Evolutionary conservation across 176 grass and related monocot species (phyloP).

Genomic region (Pharus latifolius): DNA sequence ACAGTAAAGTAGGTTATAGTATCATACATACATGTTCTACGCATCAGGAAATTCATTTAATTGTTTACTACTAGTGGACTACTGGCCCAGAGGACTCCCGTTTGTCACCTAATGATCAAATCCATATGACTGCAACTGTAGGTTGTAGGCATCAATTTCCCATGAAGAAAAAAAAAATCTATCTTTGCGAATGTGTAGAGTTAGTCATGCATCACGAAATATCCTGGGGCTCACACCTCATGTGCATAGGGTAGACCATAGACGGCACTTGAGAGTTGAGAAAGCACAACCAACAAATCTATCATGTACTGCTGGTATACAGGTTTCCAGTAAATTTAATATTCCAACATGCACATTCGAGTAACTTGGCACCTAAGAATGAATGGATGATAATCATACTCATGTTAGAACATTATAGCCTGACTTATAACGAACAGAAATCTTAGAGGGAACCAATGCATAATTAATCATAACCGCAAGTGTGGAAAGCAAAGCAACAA

Average conservation of each 20-base stretch:
- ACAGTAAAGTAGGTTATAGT: neutral
- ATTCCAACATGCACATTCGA: neutral
- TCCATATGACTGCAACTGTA: neutral
- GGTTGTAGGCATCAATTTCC: conserved; percentile 1
- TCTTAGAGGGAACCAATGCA: neutral
- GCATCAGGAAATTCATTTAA: neutral
- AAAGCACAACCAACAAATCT: neutral
- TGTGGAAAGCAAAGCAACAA: neutral
- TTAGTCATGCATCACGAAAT: neutral
- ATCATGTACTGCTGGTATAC: neutral
- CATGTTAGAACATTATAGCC: neutral
- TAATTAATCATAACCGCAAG: neutral
- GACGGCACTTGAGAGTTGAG: no score
- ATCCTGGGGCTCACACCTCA: no score
- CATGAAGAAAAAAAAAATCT: neutral
- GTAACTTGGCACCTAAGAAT: neutral
- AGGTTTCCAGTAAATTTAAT: neutral
- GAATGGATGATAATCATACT: neutral
- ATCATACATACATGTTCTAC: neutral
- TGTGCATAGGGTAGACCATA: no score
- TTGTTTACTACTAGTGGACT: neutral
- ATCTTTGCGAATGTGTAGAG: no score
- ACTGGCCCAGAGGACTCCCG: neutral
- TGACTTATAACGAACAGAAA: neutral
- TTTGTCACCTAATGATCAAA: neutral